Percentiles rank a stretch among this genome's conserved stretches.
phyloP scores from a whole-genome alignment of 345 rosid species.

The Rhodamnia rubescens region DNA sequence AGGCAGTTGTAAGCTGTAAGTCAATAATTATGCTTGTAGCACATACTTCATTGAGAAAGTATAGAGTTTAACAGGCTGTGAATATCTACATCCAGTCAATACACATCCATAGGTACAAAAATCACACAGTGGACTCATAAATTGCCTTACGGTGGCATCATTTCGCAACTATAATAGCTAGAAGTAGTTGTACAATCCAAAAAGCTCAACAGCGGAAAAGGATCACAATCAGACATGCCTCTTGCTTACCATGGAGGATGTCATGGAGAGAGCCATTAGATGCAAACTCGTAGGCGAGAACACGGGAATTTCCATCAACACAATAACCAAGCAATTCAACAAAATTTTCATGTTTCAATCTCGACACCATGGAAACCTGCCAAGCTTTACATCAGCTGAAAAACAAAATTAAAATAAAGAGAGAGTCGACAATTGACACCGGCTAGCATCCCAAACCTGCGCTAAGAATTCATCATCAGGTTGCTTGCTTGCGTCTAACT shows the following conservation, averaged over 20 bases:
- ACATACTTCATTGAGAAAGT: not conserved
- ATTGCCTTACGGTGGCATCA: not conserved
- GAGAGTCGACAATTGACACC: not conserved
- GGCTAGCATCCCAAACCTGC: slow-evolving; percentile 35
- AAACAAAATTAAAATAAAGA: not conserved
- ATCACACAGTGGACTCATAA: not conserved
- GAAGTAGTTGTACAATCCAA: not conserved
- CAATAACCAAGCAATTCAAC: slow-evolving; percentile 76
- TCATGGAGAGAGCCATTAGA: slow-evolving; percentile 95
- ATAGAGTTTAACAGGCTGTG: not conserved
- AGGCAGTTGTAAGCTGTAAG: not conserved
- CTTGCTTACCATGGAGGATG: slow-evolving; percentile 61
- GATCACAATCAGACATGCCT: not conserved
- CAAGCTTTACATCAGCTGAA: not conserved
- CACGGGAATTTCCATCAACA: slow-evolving; percentile 72
- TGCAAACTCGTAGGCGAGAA: slow-evolving; percentile 80
- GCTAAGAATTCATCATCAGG: slow-evolving; percentile 81
- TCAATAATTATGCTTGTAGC: not conserved
- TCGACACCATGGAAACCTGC: slow-evolving; percentile 91
- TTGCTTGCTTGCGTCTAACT: slow-evolving; percentile 84
- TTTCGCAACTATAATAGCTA: not conserved
- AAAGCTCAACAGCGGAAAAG: not conserved
- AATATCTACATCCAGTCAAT: not conserved
- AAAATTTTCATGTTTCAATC: slow-evolving; percentile 74
- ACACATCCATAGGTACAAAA: not conserved